These are phyloP conservation scores for Saccharomyces cerevisiae DNA, from an alignment of 805 yeast species.

Conservation along the genomic window DNA sequence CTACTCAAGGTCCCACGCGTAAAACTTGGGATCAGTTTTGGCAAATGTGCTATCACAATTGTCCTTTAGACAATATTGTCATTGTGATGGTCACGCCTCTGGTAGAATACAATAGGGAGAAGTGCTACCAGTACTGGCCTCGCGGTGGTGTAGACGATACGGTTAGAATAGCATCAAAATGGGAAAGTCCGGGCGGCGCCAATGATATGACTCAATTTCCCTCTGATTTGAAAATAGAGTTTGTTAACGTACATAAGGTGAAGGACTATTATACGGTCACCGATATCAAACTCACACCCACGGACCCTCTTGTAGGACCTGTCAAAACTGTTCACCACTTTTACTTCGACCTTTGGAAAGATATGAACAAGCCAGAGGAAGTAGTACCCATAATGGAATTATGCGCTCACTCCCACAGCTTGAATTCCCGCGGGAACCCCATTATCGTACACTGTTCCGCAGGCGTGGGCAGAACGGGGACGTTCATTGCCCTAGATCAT, in stretches of 20 bases:
- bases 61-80: conserved; percentile 46
- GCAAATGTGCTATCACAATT: conserved; percentile 66
- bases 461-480: conserved; percentile 95
- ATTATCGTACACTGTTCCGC: conserved; percentile 89
- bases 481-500: conserved; percentile 52
- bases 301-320: conserved; percentile 33
- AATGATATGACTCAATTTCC: conserved; percentile 18
- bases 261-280: conserved; percentile 21
- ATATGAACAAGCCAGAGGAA: conserved; percentile 55
- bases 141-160: conserved; percentile 9
- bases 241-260: conserved; percentile 12
- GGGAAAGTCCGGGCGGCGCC: conserved; percentile 20
- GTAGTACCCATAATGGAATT: conserved; percentile 29
- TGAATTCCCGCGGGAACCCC: conserved; percentile 36
- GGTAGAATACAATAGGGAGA: conserved; percentile 57
- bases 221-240: conserved; percentile 16
- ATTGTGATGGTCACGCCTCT: conserved; percentile 72
- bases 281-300: conserved; percentile 15
- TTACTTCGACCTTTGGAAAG: conserved; percentile 76
- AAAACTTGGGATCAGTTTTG: conserved; percentile 78
- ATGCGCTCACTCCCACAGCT: conserved; percentile 23
- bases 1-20: conserved; percentile 73
- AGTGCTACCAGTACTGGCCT: conserved; percentile 80
- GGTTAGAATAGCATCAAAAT: conserved; percentile 4
- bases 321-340: conserved; percentile 47